Conservation (phyloP, 805 yeast genomes). For the Kodamaea laetipori region DNA sequence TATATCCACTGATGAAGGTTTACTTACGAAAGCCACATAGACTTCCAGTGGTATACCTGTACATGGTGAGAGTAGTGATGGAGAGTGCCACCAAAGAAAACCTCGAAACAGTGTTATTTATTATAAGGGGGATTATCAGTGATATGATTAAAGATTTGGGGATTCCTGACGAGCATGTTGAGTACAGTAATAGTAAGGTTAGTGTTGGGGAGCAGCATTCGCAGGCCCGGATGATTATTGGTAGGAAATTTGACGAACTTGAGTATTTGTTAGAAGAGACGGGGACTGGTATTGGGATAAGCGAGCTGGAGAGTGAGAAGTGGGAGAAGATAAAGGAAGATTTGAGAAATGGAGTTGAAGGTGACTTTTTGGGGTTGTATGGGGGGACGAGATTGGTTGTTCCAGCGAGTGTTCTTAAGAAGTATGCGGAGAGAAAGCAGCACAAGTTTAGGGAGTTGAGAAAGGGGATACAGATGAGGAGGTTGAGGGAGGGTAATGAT, state of each 20-base stretch:
- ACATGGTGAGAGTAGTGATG: slow-evolving; percentile 12
- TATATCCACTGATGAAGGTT: slow-evolving; percentile 2
- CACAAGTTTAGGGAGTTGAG: slow-evolving; percentile 10
- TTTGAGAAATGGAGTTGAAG: background rate
- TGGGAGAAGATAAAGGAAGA: slow-evolving; percentile 6
- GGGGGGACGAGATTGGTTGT: slow-evolving; percentile 4
- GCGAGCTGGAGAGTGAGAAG: slow-evolving; percentile 1
- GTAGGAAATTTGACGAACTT: slow-evolving; percentile 8
- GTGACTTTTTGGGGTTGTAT: slow-evolving; percentile 5
- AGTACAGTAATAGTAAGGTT: background rate
- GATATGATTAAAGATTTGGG: slow-evolving; percentile 13
- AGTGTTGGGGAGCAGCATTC: slow-evolving; percentile 10
- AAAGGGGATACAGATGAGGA: background rate
- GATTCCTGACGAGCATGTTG: slow-evolving; percentile 12
- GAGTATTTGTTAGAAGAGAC: slow-evolving; percentile 5
- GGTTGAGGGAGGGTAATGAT: no score
- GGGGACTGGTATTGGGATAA: slow-evolving; percentile 2
- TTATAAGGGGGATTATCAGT: slow-evolving; percentile 13
- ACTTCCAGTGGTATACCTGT: slow-evolving; percentile 10
- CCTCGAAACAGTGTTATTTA: slow-evolving; percentile 2
- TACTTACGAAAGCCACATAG: background rate
- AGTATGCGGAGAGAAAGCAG: slow-evolving; percentile 10
- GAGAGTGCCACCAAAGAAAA: slow-evolving; percentile 3
- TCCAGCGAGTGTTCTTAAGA: slow-evolving; percentile 6
- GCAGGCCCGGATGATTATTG: slow-evolving; percentile 7